phyloP scores from a whole-genome alignment of 495 filamentous ascomycete genomes.

The Parathielavia hyrcaniae region DNA sequence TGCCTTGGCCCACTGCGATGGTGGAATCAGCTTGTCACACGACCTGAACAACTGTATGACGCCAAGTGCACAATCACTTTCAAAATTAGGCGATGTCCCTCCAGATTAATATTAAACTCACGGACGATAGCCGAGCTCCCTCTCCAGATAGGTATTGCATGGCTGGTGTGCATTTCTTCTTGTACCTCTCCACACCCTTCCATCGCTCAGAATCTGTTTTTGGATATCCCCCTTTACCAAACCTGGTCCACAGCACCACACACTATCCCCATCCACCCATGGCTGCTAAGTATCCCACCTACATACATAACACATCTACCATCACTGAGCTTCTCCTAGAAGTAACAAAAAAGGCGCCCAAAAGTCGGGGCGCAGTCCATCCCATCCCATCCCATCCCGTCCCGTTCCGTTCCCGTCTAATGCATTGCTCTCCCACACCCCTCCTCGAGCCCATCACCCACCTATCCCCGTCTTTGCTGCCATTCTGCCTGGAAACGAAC shows the following conservation, averaged over 20 bases:
- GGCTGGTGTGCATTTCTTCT: background rate
- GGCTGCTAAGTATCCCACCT: constrained; percentile 11
- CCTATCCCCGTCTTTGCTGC: background rate
- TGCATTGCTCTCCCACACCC: background rate
- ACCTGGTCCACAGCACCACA: background rate
- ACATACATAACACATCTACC: constrained; percentile 11
- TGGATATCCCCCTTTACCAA: background rate
- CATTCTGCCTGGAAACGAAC: no score
- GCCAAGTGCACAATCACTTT: no score
- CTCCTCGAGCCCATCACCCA: background rate
- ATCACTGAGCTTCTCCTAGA: background rate
- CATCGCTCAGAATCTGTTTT: background rate
- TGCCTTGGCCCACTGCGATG: no score
- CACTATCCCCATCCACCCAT: background rate
- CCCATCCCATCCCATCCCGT: background rate
- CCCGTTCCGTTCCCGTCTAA: background rate
- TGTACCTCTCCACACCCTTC: background rate
- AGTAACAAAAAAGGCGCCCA: background rate
- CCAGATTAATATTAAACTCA: no score
- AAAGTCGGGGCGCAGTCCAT: background rate
- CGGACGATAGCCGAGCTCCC: no score
- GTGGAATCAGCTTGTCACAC: no score
- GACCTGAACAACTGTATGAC: no score
- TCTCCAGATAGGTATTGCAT: no score
- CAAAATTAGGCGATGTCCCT: no score